phyloP scores from a whole-genome alignment of 2,329 filamentous ascomycete genomes.

The Zasmidium citrigriseum region DNA sequence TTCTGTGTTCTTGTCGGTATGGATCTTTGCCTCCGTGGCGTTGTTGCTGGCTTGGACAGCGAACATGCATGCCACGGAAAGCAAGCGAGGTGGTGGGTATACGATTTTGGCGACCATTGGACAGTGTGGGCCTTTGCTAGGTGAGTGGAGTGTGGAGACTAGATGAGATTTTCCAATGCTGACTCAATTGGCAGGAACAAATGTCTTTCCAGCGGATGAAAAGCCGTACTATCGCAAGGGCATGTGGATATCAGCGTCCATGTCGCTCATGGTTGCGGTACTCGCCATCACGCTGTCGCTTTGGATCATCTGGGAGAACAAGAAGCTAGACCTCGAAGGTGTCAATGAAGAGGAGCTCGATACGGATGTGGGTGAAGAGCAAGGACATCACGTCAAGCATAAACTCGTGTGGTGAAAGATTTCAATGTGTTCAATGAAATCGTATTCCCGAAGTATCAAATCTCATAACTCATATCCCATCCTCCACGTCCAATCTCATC shows the following conservation, averaged over 20 bases:
- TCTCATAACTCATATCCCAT: neutral
- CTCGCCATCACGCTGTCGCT: constrained; percentile 56
- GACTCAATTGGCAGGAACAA: constrained; percentile 50
- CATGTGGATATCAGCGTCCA: constrained; percentile 60
- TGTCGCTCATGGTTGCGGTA: constrained; percentile 61
- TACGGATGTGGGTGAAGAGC: constrained; percentile 10
- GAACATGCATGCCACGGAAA: constrained; percentile 41
- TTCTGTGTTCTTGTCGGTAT: constrained; percentile 42
- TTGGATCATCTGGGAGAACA: constrained; percentile 62
- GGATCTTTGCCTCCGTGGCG: constrained; percentile 40
- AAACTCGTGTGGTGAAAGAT: constrained; percentile 11
- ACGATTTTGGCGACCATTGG: constrained; percentile 43
- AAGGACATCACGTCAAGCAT: constrained; percentile 15
- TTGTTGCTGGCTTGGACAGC: constrained; percentile 40
- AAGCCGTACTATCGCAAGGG: constrained; percentile 56
- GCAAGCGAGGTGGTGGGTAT: constrained; percentile 39
- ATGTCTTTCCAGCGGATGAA: constrained; percentile 58
- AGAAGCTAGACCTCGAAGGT: constrained; percentile 55
- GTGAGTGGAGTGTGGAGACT: no score
- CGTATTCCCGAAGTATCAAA: constrained; percentile 7
- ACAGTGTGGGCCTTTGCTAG: constrained; percentile 70
- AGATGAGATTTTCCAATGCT: no score
- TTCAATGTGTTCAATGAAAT: neutral
- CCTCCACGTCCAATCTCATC: neutral
- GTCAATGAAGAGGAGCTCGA: constrained; percentile 26